phyloP scores from a whole-genome alignment of 2,329 filamentous ascomycete genomes.

The Drechmeria coniospora region DNA sequence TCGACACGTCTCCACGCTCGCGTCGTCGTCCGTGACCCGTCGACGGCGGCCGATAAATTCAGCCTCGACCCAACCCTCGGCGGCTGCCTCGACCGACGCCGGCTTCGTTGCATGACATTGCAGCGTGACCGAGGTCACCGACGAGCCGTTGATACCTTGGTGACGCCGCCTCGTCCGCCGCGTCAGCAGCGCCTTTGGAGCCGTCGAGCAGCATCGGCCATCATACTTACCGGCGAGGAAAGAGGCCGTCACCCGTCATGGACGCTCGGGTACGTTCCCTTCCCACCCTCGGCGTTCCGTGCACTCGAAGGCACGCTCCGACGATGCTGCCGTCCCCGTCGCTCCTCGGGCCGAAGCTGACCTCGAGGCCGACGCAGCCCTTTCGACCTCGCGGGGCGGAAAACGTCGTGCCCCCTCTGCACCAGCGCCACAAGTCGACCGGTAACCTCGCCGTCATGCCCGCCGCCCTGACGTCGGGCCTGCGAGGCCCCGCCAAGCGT shows the following conservation, averaged over 20 bases:
- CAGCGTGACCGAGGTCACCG: slow-evolving; percentile 3
- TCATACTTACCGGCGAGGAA: slow-evolving; percentile 5
- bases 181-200: slow-evolving; percentile 11
- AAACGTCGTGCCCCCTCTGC: slow-evolving; percentile 41
- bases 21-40: too few species aligned
- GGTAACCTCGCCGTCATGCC: slow-evolving; percentile 31
- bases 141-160: slow-evolving; percentile 3
- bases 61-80: too few species aligned
- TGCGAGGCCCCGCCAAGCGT: slow-evolving; percentile 46
- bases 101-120: slow-evolving; percentile 7
- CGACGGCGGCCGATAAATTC: too few species aligned
- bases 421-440: slow-evolving; percentile 73
- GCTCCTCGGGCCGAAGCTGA: background rate
- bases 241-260: slow-evolving; percentile 12
- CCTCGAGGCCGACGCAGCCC: slow-evolving; percentile 13
- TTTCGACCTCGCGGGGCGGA: slow-evolving; percentile 31
- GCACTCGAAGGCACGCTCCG: too few species aligned
- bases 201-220: slow-evolving; percentile 7
- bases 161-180: slow-evolving; percentile 3
- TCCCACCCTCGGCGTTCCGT: too few species aligned
- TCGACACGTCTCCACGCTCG: slow-evolving; percentile 1
- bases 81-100: too few species aligned
- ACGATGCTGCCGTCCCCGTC: background rate
- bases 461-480: slow-evolving; percentile 11
- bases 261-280: slow-evolving; percentile 21